Conservation (phyloP, 2,329 filamentous ascomycete species). For the Penicillium sp. region DNA sequence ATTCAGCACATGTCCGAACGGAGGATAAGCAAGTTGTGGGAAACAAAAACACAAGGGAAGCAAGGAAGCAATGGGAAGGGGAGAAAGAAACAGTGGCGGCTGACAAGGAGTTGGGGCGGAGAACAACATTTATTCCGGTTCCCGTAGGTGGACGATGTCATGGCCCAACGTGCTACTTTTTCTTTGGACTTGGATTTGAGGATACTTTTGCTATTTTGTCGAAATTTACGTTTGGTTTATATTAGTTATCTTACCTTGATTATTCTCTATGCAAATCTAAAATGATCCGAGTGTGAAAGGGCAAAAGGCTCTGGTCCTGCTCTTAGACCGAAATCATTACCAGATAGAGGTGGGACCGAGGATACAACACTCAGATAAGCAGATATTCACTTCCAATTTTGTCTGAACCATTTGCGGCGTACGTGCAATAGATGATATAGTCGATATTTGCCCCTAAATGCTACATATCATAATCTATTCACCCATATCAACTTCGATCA, state of each 20-base stretch:
- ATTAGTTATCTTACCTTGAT: no score
- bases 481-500: background rate
- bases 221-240: background rate
- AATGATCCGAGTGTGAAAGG: background rate
- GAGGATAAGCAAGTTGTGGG: background rate
- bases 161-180: slow-evolving; percentile 5
- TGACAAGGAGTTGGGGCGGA: slow-evolving; percentile 28
- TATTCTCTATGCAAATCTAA: background rate
- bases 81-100: slow-evolving; percentile 23
- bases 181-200: background rate
- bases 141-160: slow-evolving; percentile 6
- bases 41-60: slow-evolving; percentile 9
- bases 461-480: background rate
- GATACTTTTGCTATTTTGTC: background rate
- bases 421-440: background rate
- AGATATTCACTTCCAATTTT: background rate
- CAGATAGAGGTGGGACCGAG: slow-evolving; percentile 3
- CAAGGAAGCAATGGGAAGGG: slow-evolving; percentile 17
- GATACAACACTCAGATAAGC: background rate
- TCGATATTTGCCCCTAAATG: background rate
- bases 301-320: background rate
- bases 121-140: slow-evolving; percentile 23
- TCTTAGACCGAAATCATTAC: slow-evolving; percentile 3
- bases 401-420: background rate
- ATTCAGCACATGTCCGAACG: slow-evolving; percentile 11